phyloP scores from a whole-genome alignment of 495 filamentous ascomycete genomes.

The Thermochaetoides thermophila region DNA sequence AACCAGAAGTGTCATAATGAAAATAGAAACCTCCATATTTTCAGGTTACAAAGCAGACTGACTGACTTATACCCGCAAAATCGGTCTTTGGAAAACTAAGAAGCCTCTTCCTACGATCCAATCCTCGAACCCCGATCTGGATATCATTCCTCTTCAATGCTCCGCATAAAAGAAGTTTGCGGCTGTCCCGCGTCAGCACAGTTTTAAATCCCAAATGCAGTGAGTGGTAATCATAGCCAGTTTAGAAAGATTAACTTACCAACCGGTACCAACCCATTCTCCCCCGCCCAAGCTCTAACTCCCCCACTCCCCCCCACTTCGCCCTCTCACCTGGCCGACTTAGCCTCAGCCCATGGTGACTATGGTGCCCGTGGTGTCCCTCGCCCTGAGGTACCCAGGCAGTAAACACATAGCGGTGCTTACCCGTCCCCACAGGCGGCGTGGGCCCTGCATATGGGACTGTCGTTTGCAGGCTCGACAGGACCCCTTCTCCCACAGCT shows the following conservation, averaged over 20 bases:
- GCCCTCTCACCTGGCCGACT: slow-evolving; percentile 41
- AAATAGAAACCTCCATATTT: too few species aligned
- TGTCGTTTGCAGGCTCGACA: slow-evolving; percentile 33
- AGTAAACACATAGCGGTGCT: slow-evolving; percentile 55
- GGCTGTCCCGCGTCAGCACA: slow-evolving; percentile 19
- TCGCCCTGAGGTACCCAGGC: slow-evolving; percentile 36
- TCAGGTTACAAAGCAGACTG: too few species aligned
- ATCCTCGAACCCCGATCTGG: neutral
- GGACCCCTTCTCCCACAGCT: too few species aligned
- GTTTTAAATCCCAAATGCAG: neutral
- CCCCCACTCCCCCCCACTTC: slow-evolving; percentile 49
- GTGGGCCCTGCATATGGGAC: slow-evolving; percentile 45
- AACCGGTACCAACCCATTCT: slow-evolving; percentile 45
- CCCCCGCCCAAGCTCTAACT: slow-evolving; percentile 45
- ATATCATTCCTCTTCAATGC: slow-evolving; percentile 42
- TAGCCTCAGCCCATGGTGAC: slow-evolving; percentile 26
- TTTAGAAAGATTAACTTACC: slow-evolving; percentile 28
- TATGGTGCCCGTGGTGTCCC: too few species aligned
- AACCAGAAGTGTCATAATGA: too few species aligned
- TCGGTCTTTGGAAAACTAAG: too few species aligned
- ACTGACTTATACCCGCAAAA: too few species aligned
- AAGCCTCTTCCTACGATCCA: too few species aligned
- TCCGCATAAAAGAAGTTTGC: slow-evolving; percentile 54
- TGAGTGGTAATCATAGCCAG: too few species aligned
- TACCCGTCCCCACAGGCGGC: slow-evolving; percentile 49